Evolutionary conservation across 495 filamentous ascomycete species (phyloP).

Genomic region (Amorphotheca resinae): DNA sequence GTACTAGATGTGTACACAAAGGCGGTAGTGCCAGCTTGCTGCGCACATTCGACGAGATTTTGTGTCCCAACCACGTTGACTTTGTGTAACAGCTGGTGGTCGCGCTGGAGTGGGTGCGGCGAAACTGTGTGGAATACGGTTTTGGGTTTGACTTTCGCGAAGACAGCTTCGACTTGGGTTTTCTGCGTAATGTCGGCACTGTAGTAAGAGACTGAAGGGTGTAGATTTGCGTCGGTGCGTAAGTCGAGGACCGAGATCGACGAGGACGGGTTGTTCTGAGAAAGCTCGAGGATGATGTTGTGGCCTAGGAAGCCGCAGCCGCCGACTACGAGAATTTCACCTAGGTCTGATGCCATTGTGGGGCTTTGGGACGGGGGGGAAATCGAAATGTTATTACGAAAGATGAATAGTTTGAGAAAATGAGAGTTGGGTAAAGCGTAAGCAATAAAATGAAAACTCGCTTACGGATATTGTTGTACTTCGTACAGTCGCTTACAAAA

Average conservation of each 20-base stretch:
- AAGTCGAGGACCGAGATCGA: not conserved
- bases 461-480: not conserved
- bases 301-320: slow-evolving; percentile 5
- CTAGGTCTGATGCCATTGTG: too few species aligned
- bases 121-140: slow-evolving; percentile 7
- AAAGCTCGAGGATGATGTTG: not conserved
- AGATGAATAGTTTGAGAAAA: too few species aligned
- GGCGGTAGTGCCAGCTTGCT: not conserved
- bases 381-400: too few species aligned
- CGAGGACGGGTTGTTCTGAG: not conserved
- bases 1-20: slow-evolving; percentile 8
- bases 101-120: not conserved
- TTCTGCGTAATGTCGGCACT: not conserved
- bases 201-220: not conserved
- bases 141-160: not conserved
- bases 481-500: too few species aligned
- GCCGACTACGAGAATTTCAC: not conserved
- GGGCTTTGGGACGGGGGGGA: too few species aligned
- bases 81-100: slow-evolving; percentile 2
- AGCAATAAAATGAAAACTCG: not conserved
- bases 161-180: not conserved
- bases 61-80: slow-evolving; percentile 4
- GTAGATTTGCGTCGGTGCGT: not conserved
- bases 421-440: too few species aligned
- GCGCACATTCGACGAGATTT: slow-evolving; percentile 2